Evolutionary conservation across 768 basidiomycete genomes (phyloP), one percentile per base, ranked within the genome.

Genomic region (Daedaleopsis nitida): DNA sequence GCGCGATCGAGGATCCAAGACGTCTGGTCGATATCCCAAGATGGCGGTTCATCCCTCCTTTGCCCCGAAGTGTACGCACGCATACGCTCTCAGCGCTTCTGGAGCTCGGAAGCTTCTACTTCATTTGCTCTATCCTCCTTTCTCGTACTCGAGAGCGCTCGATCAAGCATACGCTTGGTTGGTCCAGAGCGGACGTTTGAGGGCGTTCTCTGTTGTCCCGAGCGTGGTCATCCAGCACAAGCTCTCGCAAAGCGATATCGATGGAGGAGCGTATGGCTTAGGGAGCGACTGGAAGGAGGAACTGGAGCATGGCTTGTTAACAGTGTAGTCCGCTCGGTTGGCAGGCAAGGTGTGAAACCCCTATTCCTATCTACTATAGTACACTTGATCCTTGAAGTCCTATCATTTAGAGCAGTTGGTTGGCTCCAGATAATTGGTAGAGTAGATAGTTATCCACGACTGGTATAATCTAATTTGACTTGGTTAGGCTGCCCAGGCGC

Each of bases 111-210:
- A 82, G n/a, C 75, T 91, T 17, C 74, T 86, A 1, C 76, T 78
- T 14, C 81, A 88, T 66, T 77, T 91, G 23, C 81, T 78, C 0
- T 76, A 88, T 63, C 79, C 87, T 1, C 81, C 80, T 0, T 92
- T 92, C 68, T 89, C 91, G 0, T 91, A 89, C 66, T 90, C 89
- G 16, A 83, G 91, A 9, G 86, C 89, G 0, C 80, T 92, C 55
- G 91, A 92, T 67, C 88, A 89, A 64, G 90, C 88, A 2, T 74
- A 86, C 17, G 78, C 84, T 5, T 89, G 88, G 87, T 79, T 92
- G 14, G 74, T 91, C 12, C 72, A 78, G 65, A 84, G 77, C 57
- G 78, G 79, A 9, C 76, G 83, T 47, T 64, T 92, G 47, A 81
- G 78, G 55, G 78, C 82, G 45, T 92, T 81, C 65, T 88, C 86